Percentiles rank a stretch among this genome's conserved stretches.
Evolutionary conservation across 768 basidiomycete species (phyloP).

Genomic region (Mycena vitilis): DNA sequence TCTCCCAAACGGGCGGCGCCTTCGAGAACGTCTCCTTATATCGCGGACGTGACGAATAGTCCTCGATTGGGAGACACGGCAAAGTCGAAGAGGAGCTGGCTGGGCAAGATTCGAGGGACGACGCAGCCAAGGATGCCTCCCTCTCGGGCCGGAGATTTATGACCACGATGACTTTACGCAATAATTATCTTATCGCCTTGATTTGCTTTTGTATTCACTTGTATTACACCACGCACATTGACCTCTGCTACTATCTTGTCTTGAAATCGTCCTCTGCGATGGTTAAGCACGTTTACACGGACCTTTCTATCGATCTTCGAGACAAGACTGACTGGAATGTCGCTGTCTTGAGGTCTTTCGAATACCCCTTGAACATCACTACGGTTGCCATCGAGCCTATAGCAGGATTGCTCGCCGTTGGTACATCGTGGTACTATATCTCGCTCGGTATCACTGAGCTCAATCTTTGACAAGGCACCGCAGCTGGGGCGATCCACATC

Average conservation of each 20-base stretch:
- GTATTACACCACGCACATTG: slow-evolving; percentile 11
- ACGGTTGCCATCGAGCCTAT: slow-evolving; percentile 70
- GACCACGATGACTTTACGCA: slow-evolving; percentile 13
- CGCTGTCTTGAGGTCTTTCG: slow-evolving; percentile 59
- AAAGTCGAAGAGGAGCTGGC: slow-evolving; percentile 74
- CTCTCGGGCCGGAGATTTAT: slow-evolving; percentile 32
- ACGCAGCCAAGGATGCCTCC: slow-evolving; percentile 46
- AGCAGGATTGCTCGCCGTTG: slow-evolving; percentile 69
- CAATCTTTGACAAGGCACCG: slow-evolving; percentile 61
- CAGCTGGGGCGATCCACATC: slow-evolving; percentile 70
- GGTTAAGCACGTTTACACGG: slow-evolving; percentile 59
- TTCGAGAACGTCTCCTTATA: slow-evolving; percentile 51
- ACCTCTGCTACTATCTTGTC: neutral
- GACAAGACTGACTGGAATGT: slow-evolving; percentile 71
- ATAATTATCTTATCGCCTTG: slow-evolving; percentile 6
- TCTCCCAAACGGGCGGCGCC: slow-evolving; percentile 63
- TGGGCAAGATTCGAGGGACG: slow-evolving; percentile 74
- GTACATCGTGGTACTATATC: slow-evolving; percentile 50
- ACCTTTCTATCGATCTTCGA: slow-evolving; percentile 68
- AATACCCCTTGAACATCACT: slow-evolving; percentile 63
- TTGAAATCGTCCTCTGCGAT: slow-evolving; percentile 40
- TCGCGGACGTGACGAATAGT: slow-evolving; percentile 76
- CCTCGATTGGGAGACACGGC: slow-evolving; percentile 55
- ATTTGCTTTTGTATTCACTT: slow-evolving; percentile 27
- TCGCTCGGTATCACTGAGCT: slow-evolving; percentile 14